Evolutionary conservation across 2,329 filamentous ascomycete species (phyloP).

Genomic region (Penicillium sp.): DNA sequence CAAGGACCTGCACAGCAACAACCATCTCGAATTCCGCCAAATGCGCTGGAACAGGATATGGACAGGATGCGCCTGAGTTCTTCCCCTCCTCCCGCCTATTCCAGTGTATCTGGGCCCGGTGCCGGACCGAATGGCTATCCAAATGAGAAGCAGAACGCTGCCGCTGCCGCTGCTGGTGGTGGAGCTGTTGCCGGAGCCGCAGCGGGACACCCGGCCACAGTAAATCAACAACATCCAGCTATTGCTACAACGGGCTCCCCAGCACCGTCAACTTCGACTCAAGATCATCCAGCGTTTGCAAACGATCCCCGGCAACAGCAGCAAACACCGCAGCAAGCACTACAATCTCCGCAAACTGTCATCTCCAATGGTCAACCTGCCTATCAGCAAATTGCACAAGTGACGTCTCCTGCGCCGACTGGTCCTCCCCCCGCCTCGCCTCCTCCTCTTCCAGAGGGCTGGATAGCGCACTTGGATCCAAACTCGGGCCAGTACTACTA

Average conservation of each 20-base stretch:
- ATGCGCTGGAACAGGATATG: conserved; percentile 79
- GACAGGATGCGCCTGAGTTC: conserved; percentile 72
- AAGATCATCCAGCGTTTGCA: conserved; percentile 80
- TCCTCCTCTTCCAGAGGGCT: conserved; percentile 89
- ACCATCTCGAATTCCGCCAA: conserved; percentile 49
- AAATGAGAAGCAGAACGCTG: conserved; percentile 65
- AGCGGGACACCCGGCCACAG: conserved; percentile 24
- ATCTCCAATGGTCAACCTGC: conserved; percentile 24
- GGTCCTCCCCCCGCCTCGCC: conserved; percentile 68
- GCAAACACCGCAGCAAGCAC: conserved; percentile 35
- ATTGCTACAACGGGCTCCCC: conserved; percentile 20
- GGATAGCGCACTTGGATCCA: conserved; percentile 94
- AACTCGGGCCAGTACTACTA: conserved; percentile 99
- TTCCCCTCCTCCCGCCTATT: conserved; percentile 92
- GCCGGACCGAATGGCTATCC: conserved; percentile 56
- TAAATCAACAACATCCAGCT: conserved; percentile 18
- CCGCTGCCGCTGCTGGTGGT: conserved; percentile 20
- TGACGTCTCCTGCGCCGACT: conserved; percentile 36
- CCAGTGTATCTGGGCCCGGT: conserved; percentile 57
- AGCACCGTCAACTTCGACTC: conserved; percentile 33
- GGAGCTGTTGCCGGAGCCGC: conserved; percentile 12
- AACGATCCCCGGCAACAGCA: conserved; percentile 62
- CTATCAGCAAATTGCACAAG: conserved; percentile 21
- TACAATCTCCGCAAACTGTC: conserved; percentile 37
- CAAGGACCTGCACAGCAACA: conserved; percentile 23